phyloP scores from a whole-genome alignment of 2,329 filamentous ascomycete species.

The Tricladium varicosporioides region DNA sequence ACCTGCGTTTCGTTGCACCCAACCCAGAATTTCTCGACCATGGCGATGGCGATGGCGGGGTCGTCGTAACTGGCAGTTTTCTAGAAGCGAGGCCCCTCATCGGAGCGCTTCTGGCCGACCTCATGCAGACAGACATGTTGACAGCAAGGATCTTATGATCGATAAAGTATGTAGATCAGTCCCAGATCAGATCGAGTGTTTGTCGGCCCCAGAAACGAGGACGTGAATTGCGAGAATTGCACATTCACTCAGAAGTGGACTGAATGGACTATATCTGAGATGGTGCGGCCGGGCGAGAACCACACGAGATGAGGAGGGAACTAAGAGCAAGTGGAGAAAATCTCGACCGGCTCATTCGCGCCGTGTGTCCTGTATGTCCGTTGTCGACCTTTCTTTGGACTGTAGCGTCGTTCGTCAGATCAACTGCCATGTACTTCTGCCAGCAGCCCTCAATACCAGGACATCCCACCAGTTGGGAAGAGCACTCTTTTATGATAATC shows the following conservation, averaged over 20 bases:
- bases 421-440: neutral
- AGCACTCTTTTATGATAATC: neutral
- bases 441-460: neutral
- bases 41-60: slow-evolving; percentile 4
- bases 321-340: neutral
- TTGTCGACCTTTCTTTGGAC: neutral
- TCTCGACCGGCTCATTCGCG: neutral
- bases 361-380: neutral
- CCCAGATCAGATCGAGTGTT: slow-evolving; percentile 4
- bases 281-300: neutral
- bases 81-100: slow-evolving; percentile 17
- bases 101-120: slow-evolving; percentile 16
- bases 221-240: no score
- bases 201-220: no score
- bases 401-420: neutral
- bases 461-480: neutral
- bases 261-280: neutral
- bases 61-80: neutral
- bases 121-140: slow-evolving; percentile 18
- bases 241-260: no score
- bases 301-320: neutral
- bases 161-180: neutral
- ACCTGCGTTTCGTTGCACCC: slow-evolving; percentile 1
- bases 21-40: neutral
- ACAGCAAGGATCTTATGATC: slow-evolving; percentile 1